phyloP scores from a whole-genome alignment of 106 monocot species.

The Posidonia australis region DNA sequence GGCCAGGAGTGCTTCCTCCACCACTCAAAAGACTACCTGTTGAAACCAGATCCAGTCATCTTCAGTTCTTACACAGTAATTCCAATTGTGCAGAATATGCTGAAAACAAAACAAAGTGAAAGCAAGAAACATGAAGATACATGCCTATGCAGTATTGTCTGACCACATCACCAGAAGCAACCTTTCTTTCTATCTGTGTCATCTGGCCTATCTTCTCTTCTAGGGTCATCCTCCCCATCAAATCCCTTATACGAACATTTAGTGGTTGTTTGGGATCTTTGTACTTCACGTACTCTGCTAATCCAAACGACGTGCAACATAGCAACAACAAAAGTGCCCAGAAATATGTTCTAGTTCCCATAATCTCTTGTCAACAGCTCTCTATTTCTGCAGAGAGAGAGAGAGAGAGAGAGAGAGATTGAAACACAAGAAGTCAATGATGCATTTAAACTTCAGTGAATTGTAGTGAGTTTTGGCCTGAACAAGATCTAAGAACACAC shows the following conservation, averaged over 20 bases:
- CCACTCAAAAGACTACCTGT: constrained; percentile 25
- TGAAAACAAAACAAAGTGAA: neutral
- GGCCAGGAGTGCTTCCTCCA: constrained; percentile 15
- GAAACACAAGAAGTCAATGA: too few relatives aligned
- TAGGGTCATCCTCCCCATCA: constrained; percentile 19
- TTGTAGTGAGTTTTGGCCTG: too few relatives aligned
- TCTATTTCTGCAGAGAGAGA: too few relatives aligned
- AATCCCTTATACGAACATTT: constrained; percentile 10
- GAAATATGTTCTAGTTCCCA: too few relatives aligned
- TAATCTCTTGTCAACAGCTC: too few relatives aligned
- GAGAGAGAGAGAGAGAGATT: too few relatives aligned
- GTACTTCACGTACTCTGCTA: constrained; percentile 18
- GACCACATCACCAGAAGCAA: constrained; percentile 17
- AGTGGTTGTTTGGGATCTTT: constrained; percentile 22
- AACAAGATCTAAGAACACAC: too few relatives aligned
- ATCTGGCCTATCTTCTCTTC: constrained; percentile 25
- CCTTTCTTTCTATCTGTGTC: constrained; percentile 17
- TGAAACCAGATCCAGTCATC: neutral
- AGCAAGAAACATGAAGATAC: too few relatives aligned
- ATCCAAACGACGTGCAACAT: neutral
- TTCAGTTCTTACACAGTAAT: constrained; percentile 1
- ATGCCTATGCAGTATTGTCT: constrained; percentile 12
- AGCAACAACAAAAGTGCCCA: constrained; percentile 8
- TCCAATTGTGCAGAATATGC: too few relatives aligned
- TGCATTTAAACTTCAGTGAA: too few relatives aligned